Base-by-base conservation (phyloP, 768 basidiomycete genomes). In the Asterophora lycoperdoides region DNA sequence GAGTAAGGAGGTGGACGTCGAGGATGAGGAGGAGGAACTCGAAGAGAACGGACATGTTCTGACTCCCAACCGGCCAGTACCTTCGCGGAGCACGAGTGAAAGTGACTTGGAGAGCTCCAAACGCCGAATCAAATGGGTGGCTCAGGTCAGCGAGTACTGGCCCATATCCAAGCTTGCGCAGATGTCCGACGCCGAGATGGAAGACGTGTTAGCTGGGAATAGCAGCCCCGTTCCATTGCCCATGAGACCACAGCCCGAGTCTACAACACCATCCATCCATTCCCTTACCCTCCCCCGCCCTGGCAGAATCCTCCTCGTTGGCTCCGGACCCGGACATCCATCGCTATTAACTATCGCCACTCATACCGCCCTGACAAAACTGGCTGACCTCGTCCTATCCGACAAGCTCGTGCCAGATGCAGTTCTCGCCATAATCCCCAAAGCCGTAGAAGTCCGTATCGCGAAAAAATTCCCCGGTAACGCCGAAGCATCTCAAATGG, bases 381-480 rank as follows among this genome's bases (percentile, higher is more conserved):
- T 82, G 23, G 91, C 93, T 1, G 84, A 95, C 55, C 72, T 96
- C 19, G 90, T 98, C 9, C 80, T 99, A 10, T 89, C 93, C 11
- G 96, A 99, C 70, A 99, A 99, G 60, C 86, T 99, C 23, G 95
- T 98, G 2, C 95, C 95, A 0, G 77, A 85, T 11, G 82, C 85
- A 7, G 87, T 99, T 8, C 81, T 99, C 15, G 83, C 78, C 0
- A 73, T 97, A 20, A 89, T 98, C 44, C 95, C 94, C 0, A 64
- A 73, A 5, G 67, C 71, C 20, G 78, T 85, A 0, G 77, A 84
- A 48, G 76, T 97, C 7, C 84, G 84, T 41, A 96, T 98, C 58
- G 96, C 96, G 14, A 86, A 86, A 56, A 99, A 99, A 61, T 97
- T 95, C 69, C 96, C 96, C 0, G 96, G 96, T 0, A 98, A 98